phyloP scores from a whole-genome alignment of 495 filamentous ascomycete genomes.

The Penicillium riverlandense region DNA sequence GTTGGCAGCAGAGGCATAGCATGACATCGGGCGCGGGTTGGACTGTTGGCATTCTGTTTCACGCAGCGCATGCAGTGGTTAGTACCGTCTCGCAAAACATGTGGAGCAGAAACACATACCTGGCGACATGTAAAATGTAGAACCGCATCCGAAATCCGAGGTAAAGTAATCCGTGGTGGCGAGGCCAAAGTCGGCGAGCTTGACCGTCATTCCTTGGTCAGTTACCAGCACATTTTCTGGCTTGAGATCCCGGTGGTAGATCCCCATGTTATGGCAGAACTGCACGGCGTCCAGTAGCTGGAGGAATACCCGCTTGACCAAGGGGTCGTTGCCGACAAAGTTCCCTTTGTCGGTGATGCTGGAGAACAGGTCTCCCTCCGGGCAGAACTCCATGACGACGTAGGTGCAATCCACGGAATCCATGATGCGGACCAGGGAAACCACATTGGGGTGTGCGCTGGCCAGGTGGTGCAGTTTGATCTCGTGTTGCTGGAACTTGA shows the following conservation, averaged over 20 bases:
- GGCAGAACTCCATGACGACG: constrained; percentile 95
- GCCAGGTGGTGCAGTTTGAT: constrained; percentile 86
- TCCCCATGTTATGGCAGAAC: constrained; percentile 85
- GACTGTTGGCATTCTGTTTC: constrained; percentile 83
- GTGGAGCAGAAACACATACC: constrained; percentile 50
- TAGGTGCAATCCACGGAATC: constrained; percentile 89
- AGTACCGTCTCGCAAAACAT: constrained; percentile 8
- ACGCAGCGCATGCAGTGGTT: constrained; percentile 2
- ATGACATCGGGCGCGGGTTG: constrained; percentile 66
- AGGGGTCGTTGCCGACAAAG: constrained; percentile 85
- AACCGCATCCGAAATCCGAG: constrained; percentile 95
- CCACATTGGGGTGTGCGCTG: constrained; percentile 84
- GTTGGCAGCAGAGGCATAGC: constrained; percentile 88
- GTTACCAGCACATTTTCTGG: constrained; percentile 96
- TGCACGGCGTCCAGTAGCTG: constrained; percentile 97
- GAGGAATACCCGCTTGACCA: constrained; percentile 83
- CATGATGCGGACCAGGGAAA: constrained; percentile 90
- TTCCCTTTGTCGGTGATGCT: constrained; percentile 93
- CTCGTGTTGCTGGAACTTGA: constrained; percentile 86
- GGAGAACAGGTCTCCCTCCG: constrained; percentile 93
- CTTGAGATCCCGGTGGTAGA: constrained; percentile 97
- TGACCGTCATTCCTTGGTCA: constrained; percentile 78
- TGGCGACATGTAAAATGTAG: constrained; percentile 99
- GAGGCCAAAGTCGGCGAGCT: constrained; percentile 95
- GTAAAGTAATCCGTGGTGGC: constrained; percentile 78